Percentiles rank a stretch among this genome's conserved stretches.
These are phyloP conservation scores for Suhomyces panamericanus DNA, from an alignment of 1,139 yeast species.

Conservation along the genomic window DNA sequence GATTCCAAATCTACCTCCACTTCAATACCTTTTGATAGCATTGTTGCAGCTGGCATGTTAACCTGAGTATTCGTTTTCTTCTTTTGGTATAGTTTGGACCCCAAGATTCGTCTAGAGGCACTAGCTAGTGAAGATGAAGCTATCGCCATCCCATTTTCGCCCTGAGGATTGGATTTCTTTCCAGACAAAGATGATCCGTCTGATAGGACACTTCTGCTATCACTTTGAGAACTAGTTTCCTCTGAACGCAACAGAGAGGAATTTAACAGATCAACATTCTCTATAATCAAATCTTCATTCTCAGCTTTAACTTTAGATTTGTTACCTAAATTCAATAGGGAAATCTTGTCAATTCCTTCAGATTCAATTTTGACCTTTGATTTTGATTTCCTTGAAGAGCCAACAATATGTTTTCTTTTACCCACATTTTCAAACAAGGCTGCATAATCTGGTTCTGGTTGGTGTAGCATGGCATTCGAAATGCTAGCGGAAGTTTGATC, in stretches of 20 bases:
- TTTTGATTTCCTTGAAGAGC: conserved; percentile 26
- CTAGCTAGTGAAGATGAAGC: conserved; percentile 28
- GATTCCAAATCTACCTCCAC: conserved; percentile 45
- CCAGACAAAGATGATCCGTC: conserved; percentile 1
- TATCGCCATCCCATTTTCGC: not conserved
- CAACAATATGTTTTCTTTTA: conserved; percentile 37
- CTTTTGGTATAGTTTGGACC: conserved; percentile 37
- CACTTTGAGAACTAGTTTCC: conserved; percentile 15
- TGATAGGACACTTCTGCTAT: conserved; percentile 15
- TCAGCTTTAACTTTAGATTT: conserved; percentile 7
- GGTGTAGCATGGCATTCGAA: conserved; percentile 13
- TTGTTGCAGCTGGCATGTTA: conserved; percentile 25
- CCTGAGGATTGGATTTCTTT: not conserved
- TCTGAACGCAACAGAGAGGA: not conserved
- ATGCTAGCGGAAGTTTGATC: conserved; percentile 16
- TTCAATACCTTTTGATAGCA: conserved; percentile 34
- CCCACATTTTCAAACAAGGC: conserved; percentile 50
- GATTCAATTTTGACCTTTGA: conserved; percentile 18
- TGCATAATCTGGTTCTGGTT: conserved; percentile 44
- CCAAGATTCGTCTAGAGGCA: conserved; percentile 44
- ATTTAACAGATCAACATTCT: not conserved
- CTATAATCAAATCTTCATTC: not conserved
- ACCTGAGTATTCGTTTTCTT: conserved; percentile 19
- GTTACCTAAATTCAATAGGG: conserved; percentile 8
- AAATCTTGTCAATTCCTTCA: conserved; percentile 8